Evolutionary conservation across 2,329 filamentous ascomycete species (phyloP).

Genomic region (Penicillium sp.): DNA sequence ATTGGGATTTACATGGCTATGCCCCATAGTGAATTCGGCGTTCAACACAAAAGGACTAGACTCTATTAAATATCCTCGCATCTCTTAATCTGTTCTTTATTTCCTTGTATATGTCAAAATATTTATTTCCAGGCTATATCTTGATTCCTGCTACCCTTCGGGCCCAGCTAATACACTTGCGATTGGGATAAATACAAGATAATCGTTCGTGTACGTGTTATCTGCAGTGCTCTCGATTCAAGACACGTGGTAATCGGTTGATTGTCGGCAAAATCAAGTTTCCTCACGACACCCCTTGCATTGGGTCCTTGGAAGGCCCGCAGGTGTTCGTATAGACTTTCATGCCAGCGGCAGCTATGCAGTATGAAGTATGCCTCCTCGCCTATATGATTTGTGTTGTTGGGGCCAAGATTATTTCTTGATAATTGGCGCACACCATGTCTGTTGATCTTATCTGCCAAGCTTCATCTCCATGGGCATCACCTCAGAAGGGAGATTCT

Average conservation of each 20-base stretch:
- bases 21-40: not conserved
- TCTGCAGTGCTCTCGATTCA: not conserved
- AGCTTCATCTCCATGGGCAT: not conserved
- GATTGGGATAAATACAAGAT: not conserved
- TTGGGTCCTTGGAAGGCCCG: not conserved
- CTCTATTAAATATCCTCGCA: not conserved
- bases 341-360: constrained; percentile 3
- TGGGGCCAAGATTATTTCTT: accelerated
- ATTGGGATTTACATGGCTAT: no score
- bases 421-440: not conserved
- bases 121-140: no score
- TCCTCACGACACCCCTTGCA: constrained; percentile 1
- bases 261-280: not conserved
- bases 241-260: not conserved
- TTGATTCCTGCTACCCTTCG: not conserved
- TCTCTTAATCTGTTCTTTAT: not conserved
- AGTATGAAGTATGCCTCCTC: not conserved
- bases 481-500: not conserved
- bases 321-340: not conserved
- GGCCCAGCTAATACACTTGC: no score
- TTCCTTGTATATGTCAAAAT: no score
- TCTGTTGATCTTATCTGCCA: not conserved
- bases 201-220: not conserved
- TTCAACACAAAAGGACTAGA: not conserved
- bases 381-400: not conserved